Evolutionary conservation across 192 early-diverging fungal species (phyloP), one percentile per base, ranked within the genome.

Genomic region (Coemansia sp.): DNA sequence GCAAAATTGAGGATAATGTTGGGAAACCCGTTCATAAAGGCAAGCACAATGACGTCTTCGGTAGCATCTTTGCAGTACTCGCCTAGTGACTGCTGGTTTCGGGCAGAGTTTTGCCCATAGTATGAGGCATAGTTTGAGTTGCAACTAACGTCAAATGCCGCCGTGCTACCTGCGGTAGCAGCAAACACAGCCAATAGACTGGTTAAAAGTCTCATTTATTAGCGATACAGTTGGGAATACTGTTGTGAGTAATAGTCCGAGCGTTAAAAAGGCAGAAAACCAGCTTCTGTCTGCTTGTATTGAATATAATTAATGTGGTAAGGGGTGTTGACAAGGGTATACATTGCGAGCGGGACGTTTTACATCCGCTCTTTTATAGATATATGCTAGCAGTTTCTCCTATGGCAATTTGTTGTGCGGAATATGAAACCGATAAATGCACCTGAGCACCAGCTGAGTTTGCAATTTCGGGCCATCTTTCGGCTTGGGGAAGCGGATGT

Each of bases 41-140:
- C 83, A 25, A 89, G 43, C 1, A 86, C 82, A 24, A 91, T 79
- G 39, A 87, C 63, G 62, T 88, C 84, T 47, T 87, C 82, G 0
- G 76, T 84, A 8, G 76, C 67, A 58, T 89, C 87, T 24, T 83
- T 55, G 54, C 89, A 91, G 67, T 91, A 91, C 17, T 81, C 41
- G n/a, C 70, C 66, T 0, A 81, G 63, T 5, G 65, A 41, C 56
- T 69, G 57, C 43, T 81, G 73, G 63, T 66, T 76, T 10, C 80
- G 60, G n/a, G 70, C 68, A 45, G 79, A 82, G 67, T 82, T 82
- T 38, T 82, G 79, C 2, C 80, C 80, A 29, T 76, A 83, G 62
- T 83, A 83, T 8, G 69, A 69, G 15, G 65, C 76, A n/a, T 74
- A 67, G 57, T 83, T 83, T 55, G 62, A 65, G 60, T 83, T 83